A percentile compares a stretch with the other conserved stretches of the same genome.
Evolutionary conservation across 2,329 filamentous ascomycete genomes (phyloP).

Genomic region (Apiospora aurea): DNA sequence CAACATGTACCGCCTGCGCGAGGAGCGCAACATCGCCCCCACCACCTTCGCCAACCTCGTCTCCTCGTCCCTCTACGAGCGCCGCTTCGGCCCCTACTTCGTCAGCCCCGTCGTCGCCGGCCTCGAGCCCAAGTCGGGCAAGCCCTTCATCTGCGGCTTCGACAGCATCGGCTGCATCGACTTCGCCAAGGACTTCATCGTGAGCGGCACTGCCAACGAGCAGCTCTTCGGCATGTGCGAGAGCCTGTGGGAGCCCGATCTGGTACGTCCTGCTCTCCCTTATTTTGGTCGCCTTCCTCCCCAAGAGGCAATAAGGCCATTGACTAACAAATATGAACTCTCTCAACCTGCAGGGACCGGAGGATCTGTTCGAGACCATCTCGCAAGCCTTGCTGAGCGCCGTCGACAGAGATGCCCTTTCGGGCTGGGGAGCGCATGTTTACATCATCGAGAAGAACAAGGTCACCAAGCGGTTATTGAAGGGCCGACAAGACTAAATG

Average conservation of each 20-base stretch:
- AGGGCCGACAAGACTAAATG: constrained; percentile 89
- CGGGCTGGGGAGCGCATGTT: constrained; percentile 97
- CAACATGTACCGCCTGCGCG: constrained; percentile 99
- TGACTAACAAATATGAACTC: background rate
- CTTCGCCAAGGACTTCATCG: constrained; percentile 99
- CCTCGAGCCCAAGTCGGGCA: constrained; percentile 89
- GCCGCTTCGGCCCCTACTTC: constrained; percentile 95
- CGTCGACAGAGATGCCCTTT: constrained; percentile 94
- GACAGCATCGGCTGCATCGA: constrained; percentile 99
- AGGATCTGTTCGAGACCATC: constrained; percentile 97
- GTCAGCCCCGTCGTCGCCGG: constrained; percentile 94
- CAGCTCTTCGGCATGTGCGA: constrained; percentile 99
- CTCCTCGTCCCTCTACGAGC: constrained; percentile 89
- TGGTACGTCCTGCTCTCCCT: constrained; percentile 66
- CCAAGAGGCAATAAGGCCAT: background rate
- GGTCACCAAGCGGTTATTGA: constrained; percentile 98
- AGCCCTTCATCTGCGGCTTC: constrained; percentile 98
- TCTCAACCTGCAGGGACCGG: constrained; percentile 68
- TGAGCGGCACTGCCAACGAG: constrained; percentile 93
- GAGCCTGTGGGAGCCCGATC: constrained; percentile 94
- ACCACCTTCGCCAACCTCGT: constrained; percentile 97
- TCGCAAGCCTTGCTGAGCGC: constrained; percentile 95
- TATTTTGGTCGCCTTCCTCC: background rate
- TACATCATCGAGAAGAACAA: constrained; percentile 99
- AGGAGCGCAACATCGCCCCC: constrained; percentile 95